Base-by-base conservation (phyloP, 495 filamentous ascomycete genomes). In the Bombardia bombarda region DNA sequence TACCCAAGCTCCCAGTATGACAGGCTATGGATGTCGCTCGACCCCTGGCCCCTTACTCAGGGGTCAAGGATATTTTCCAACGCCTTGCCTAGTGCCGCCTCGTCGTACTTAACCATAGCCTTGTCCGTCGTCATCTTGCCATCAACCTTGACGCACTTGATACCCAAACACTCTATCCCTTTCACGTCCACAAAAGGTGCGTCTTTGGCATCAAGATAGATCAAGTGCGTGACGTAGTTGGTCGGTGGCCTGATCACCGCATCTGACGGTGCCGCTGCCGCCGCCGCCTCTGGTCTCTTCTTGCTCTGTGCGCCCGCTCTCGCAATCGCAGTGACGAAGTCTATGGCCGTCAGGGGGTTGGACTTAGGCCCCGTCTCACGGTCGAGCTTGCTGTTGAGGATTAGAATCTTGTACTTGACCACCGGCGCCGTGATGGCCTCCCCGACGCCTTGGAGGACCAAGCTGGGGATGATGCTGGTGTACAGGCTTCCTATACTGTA, bases 401-500 rank as follows among this genome's bases (percentile, higher is more conserved):
- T 83, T 12, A 97, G 60, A 31, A 97, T 84, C 62, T 92, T 94
- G 46, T 83, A 77, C 3, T 74, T 57, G 6, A 80, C 69, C 2
- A 63, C 64, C 19, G 43, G 43, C 26, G 17, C 30, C 28, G 61
- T 52, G 32, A 82, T 56, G 26, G 75, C 71, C 13, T 67, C 58
- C 22, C 84, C 84, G 1, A 88, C 77, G 10, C 75, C 75, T 7
- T 73, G 69, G 16, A 86, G 65, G 20, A 89, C 69, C n/a, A 90
- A 59, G 30, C 70, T 84, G 0, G 90, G 92, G 3, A 92, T 66
- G 37, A 96, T 79, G 7, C 63, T 69, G 2, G 86, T 92, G 62
- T 93, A 97, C 9, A 97, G 64, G 33, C 79, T 86, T 32, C 92
- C 90, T 46, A 97, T 94, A 55, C 84, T 87, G 65, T 94, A 96